Evolutionary conservation across 2,329 filamentous ascomycete species (phyloP), one percentile per base, ranked within the genome.

Genomic region (Calonectria pseudoreteaudii): DNA sequence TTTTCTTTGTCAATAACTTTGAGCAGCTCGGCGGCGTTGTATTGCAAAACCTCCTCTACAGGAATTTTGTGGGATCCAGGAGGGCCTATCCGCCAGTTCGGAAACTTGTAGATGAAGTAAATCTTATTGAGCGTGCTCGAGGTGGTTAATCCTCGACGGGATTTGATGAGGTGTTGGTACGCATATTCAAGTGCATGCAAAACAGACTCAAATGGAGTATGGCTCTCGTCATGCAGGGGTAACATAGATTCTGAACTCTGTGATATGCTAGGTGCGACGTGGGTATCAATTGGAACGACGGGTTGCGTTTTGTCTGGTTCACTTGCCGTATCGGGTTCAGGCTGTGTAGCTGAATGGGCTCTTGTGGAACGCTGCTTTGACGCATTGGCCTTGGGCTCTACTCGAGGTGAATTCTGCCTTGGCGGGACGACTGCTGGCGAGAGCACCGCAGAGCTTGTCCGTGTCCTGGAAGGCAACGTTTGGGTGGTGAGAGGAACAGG

Each of bases 21-120:
- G 1, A 87, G 75, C 8, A 91, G 81, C 8, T 84, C 84, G 6
- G 76, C 76, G 1, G 87, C 84, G 68, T 88, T 87, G 73, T 88
- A 90, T 16, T 85, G 82, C 2, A 88, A 78, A 4, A 90, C 78
- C 47, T 89, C 86, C 47, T 81, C 70, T 3, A 84, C 81, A 3
- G 83, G 84, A 13, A 90, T 83, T 60, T 81, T 87, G 77, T 88
- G 86, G n/a, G 82, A 79, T 26, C 81, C 84, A 7, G 50, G 77
- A 14, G 81, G 64, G 0, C 77, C 79, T 4, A 74, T 81, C 44
- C 80, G 83, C 47, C 73, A 79, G 31, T 67, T 70, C 10, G 83
- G 82, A 34, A 85, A 82, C 36, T 75, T 80, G 74, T 83, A 83
- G 28, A 66, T 70, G 26, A 82, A 82, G 74, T 83, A 86, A 3